Evolutionary conservation across 768 basidiomycete species (phyloP).

Genomic region (Galerina sulciceps): DNA sequence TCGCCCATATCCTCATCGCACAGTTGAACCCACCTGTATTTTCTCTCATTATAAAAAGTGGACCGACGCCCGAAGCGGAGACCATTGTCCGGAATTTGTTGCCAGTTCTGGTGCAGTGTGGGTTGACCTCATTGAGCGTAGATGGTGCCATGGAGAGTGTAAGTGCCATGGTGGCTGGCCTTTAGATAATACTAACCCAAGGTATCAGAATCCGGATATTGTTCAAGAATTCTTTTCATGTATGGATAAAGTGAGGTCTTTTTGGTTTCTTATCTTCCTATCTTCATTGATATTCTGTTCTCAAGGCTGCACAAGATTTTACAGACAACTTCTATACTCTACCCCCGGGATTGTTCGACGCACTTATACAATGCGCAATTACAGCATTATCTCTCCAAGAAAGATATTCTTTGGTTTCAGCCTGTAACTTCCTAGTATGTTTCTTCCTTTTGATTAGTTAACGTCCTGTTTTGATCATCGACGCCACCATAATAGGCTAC

Average conservation of each 20-base stretch:
- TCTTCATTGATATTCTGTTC: constrained; percentile 25
- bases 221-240: constrained; percentile 89
- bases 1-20: constrained; percentile 79
- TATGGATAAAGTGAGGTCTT: constrained; percentile 65
- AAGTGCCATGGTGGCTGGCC: constrained; percentile 25
- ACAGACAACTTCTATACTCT: constrained; percentile 62
- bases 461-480: neutral
- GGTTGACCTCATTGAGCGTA: constrained; percentile 54
- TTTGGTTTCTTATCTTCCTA: neutral
- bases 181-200: neutral
- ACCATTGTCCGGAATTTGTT: constrained; percentile 58
- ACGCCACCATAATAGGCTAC: constrained; percentile 47
- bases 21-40: constrained; percentile 79
- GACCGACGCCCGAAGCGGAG: constrained; percentile 59
- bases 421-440: constrained; percentile 82
- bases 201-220: constrained; percentile 82
- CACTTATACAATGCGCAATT: constrained; percentile 71
- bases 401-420: constrained; percentile 82
- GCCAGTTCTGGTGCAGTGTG: constrained; percentile 61
- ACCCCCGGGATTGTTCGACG: constrained; percentile 64
- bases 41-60: constrained; percentile 51
- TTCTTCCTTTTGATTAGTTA: neutral
- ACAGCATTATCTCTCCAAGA: constrained; percentile 75
- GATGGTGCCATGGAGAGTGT: constrained; percentile 75
- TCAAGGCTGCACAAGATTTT: constrained; percentile 60